These are phyloP conservation scores for Amaranthus palmeri DNA, from an alignment of 148 eudicot species.

Conservation along the genomic window DNA sequence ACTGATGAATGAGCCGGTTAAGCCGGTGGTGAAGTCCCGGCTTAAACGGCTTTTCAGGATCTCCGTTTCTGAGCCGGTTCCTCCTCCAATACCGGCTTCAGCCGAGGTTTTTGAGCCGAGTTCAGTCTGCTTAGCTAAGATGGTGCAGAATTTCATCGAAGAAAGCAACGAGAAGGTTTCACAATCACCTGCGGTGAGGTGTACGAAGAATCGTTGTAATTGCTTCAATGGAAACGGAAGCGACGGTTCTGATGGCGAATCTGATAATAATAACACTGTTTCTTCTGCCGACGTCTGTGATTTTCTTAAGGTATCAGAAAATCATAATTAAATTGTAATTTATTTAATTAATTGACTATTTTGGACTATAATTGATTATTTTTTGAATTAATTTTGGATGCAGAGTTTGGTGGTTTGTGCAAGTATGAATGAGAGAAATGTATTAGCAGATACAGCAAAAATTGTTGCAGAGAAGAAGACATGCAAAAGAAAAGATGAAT, in stretches of 20 bases:
- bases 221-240: conserved; percentile 62
- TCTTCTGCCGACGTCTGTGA: conserved; percentile 46
- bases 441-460: conserved; percentile 67
- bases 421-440: conserved; percentile 55
- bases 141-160: conserved; percentile 88
- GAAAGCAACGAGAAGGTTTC: conserved; percentile 50
- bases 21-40: conserved; percentile 49
- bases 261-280: conserved; percentile 21
- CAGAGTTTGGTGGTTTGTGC: conserved; percentile 72
- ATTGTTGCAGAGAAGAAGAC: conserved; percentile 61
- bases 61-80: conserved; percentile 30
- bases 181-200: conserved; percentile 28
- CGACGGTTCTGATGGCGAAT: conserved; percentile 56
- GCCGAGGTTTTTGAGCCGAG: conserved; percentile 61
- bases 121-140: conserved; percentile 75
- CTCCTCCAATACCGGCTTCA: conserved; percentile 20
- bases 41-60: conserved; percentile 57
- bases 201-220: conserved; percentile 51
- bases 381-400: background rate
- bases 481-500: conserved; percentile 52
- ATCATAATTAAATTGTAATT: background rate
- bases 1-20: conserved; percentile 17
- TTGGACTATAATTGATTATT: background rate
- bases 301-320: conserved; percentile 49
- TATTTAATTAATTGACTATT: background rate